These are phyloP conservation scores for Angomonas deanei DNA, from an alignment of 208 protist species.

Conservation along the genomic window DNA sequence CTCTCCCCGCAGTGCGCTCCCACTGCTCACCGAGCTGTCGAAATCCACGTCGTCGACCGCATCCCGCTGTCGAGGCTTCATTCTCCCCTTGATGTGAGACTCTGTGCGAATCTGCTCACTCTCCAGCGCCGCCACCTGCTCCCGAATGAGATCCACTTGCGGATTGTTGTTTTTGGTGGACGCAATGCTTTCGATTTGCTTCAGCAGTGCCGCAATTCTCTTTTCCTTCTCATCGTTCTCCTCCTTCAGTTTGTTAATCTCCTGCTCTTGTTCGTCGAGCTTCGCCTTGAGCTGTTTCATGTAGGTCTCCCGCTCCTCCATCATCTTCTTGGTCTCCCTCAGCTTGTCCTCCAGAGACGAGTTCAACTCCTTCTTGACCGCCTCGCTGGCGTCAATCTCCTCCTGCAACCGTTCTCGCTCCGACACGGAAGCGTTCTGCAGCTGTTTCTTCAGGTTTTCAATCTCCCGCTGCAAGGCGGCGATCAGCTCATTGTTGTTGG, in stretches of 20 bases:
- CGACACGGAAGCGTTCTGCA: constrained; percentile 37
- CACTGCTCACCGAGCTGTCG: background rate
- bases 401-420: constrained; percentile 51
- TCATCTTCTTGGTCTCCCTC: constrained; percentile 44
- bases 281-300: constrained; percentile 54
- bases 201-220: constrained; percentile 54
- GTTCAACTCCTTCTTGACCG: constrained; percentile 59
- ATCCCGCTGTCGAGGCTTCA: constrained; percentile 5
- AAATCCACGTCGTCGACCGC: background rate
- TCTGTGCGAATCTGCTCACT: constrained; percentile 36
- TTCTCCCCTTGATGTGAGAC: constrained; percentile 18
- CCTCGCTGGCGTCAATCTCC: constrained; percentile 60
- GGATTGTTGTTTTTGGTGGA: constrained; percentile 1
- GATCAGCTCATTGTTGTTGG: constrained; percentile 79
- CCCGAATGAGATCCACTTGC: constrained; percentile 43
- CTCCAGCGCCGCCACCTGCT: constrained; percentile 59
- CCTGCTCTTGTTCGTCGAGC: constrained; percentile 39
- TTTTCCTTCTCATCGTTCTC: constrained; percentile 64
- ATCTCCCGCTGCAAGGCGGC: constrained; percentile 69
- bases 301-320: constrained; percentile 65
- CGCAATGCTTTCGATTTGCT: constrained; percentile 29
- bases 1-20: background rate
- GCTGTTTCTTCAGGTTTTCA: constrained; percentile 37
- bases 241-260: constrained; percentile 46
- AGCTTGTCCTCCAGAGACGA: constrained; percentile 71